Percentiles rank a stretch among this genome's conserved stretches.
Conservation (phyloP, 768 basidiomycete genomes). For the Russula vinacea region DNA sequence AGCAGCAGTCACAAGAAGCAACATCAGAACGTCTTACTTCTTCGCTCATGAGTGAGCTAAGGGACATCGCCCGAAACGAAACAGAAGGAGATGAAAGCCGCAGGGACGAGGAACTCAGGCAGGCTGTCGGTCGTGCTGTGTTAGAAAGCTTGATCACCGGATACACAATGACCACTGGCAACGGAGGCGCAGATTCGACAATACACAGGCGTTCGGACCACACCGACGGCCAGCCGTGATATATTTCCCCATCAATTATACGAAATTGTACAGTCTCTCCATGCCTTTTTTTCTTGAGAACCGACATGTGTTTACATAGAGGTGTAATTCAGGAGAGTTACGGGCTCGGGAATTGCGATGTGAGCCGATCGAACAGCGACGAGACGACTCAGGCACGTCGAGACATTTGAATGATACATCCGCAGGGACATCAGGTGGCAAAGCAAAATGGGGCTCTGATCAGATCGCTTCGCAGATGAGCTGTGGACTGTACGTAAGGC, state of each 20-base stretch:
- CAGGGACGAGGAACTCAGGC: constrained; percentile 56
- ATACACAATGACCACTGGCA: constrained; percentile 51
- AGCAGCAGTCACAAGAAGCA: constrained; percentile 60
- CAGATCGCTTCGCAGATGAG: not conserved
- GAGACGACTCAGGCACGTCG: not conserved
- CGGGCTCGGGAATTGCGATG: constrained; percentile 13
- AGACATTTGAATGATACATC: not conserved
- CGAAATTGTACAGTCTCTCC: not conserved
- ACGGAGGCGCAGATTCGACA: constrained; percentile 11
- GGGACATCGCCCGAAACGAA: constrained; percentile 63
- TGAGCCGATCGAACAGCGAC: not conserved
- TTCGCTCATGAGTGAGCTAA: constrained; percentile 60
- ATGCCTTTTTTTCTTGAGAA: not conserved
- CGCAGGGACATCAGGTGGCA: not conserved
- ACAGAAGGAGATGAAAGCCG: constrained; percentile 55
- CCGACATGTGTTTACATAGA: not conserved
- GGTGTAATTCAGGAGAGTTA: not conserved
- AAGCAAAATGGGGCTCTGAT: not conserved
- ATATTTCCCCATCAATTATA: not conserved
- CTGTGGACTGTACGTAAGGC: not conserved
- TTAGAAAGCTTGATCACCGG: constrained; percentile 64
- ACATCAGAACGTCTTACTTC: constrained; percentile 70
- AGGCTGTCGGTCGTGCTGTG: constrained; percentile 61
- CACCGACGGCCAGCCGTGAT: constrained; percentile 9
- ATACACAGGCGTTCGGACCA: constrained; percentile 25